Evolutionary conservation across 2,329 filamentous ascomycete genomes (phyloP).

Genomic region (Elsinoe perseae): DNA sequence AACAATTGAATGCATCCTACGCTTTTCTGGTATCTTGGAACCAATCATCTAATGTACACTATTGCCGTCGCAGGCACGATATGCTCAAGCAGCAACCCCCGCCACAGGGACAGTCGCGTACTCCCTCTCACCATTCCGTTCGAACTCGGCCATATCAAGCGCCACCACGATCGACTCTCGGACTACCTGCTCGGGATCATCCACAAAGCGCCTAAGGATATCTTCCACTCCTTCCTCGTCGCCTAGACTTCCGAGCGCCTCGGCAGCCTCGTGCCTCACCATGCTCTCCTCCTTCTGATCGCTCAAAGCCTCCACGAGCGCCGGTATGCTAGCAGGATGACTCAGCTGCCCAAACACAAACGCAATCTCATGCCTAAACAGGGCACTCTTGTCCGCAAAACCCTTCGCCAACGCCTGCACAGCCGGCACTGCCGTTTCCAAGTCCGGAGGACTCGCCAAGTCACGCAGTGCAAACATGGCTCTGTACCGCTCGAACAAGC

Average conservation of each 20-base stretch:
- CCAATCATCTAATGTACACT: slow-evolving; percentile 1
- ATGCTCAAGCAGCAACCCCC: neutral
- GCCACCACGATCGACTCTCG: slow-evolving; percentile 92
- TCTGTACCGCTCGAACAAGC: slow-evolving; percentile 87
- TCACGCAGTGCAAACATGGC: slow-evolving; percentile 98
- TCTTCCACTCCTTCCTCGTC: slow-evolving; percentile 91
- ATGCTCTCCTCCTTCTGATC: slow-evolving; percentile 80
- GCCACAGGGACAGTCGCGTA: slow-evolving; percentile 74
- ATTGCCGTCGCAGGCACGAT: neutral
- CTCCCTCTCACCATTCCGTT: slow-evolving; percentile 78
- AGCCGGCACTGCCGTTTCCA: slow-evolving; percentile 81
- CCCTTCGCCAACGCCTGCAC: slow-evolving; percentile 79
- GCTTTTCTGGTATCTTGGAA: slow-evolving; percentile 9
- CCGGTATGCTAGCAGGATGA: slow-evolving; percentile 93
- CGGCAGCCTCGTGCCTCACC: slow-evolving; percentile 95
- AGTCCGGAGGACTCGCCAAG: slow-evolving; percentile 83
- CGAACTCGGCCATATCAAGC: slow-evolving; percentile 95
- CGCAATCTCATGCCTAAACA: slow-evolving; percentile 96
- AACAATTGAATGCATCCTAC: slow-evolving; percentile 48
- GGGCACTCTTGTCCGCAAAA: slow-evolving; percentile 74
- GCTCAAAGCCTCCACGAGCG: slow-evolving; percentile 68
- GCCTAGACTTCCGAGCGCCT: slow-evolving; percentile 87
- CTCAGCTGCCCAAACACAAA: slow-evolving; percentile 97
- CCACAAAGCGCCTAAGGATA: slow-evolving; percentile 69
- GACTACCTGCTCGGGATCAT: slow-evolving; percentile 89